Percentiles rank a stretch among this genome's conserved stretches.
phyloP scores from a whole-genome alignment of 1,139 yeast genomes.

The Saccharomyces hybrid region DNA sequence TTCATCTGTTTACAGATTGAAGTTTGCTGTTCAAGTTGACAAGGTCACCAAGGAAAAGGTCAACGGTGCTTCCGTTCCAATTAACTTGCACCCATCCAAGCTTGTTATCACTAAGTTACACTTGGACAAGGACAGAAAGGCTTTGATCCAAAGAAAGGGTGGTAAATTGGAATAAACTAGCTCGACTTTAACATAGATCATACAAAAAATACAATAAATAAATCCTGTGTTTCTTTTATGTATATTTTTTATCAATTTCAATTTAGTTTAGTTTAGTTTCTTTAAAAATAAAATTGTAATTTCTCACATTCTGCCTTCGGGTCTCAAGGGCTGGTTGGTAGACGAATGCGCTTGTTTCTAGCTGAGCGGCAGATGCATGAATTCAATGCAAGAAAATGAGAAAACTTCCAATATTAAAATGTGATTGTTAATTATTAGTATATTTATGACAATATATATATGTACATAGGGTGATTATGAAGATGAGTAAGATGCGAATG shows the following conservation, averaged over 20 bases:
- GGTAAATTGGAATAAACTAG: constrained; percentile 60
- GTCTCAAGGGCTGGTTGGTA: background rate
- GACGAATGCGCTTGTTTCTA: background rate
- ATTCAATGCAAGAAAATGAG: background rate
- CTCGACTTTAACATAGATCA: background rate
- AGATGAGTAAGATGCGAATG: background rate
- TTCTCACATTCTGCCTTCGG: background rate
- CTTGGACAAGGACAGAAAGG: constrained; percentile 98
- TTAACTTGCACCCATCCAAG: constrained; percentile 97
- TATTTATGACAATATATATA: background rate
- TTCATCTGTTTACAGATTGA: constrained; percentile 97
- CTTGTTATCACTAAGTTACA: constrained; percentile 97
- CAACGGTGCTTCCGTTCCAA: constrained; percentile 96
- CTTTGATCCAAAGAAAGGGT: constrained; percentile 89
- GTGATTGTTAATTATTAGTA: background rate
- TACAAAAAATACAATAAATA: background rate
- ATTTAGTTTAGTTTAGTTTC: background rate
- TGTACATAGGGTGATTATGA: background rate
- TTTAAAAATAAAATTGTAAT: background rate
- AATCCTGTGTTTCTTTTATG: background rate
- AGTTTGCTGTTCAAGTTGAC: constrained; percentile 93
- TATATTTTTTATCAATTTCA: background rate
- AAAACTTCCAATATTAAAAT: background rate
- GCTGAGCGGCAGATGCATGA: background rate
- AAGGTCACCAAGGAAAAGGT: constrained; percentile 97